Percentiles rank a stretch among this genome's conserved stretches.
phyloP scores from a whole-genome alignment of 1,284 basidiomycete genomes.

The Entoloma clypeatum region DNA sequence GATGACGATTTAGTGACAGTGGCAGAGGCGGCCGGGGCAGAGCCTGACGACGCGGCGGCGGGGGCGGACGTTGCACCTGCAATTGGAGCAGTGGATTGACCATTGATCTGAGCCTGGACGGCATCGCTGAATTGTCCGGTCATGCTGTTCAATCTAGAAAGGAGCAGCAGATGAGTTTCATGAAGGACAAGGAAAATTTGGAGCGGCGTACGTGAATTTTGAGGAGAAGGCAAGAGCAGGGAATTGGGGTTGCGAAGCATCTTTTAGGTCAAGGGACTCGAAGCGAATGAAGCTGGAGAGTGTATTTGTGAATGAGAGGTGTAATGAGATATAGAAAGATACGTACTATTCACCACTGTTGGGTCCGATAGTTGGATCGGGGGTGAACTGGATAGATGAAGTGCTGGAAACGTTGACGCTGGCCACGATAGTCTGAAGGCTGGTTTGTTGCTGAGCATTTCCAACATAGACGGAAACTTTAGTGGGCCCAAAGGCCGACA shows the following conservation, averaged over 20 bases:
- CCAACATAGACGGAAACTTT: slow-evolving; percentile 70
- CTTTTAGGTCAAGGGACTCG: slow-evolving; percentile 53
- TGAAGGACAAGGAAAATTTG: background rate
- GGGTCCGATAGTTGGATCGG: slow-evolving; percentile 59
- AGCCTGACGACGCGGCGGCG: slow-evolving; percentile 16
- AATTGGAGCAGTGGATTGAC: slow-evolving; percentile 54
- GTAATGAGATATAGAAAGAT: background rate
- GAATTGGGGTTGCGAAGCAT: slow-evolving; percentile 48
- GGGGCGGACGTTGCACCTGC: slow-evolving; percentile 29
- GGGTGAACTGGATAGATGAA: slow-evolving; percentile 51
- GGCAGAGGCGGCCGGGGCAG: slow-evolving; percentile 21
- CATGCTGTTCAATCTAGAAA: slow-evolving; percentile 51
- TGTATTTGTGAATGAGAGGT: slow-evolving; percentile 10
- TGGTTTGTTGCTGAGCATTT: slow-evolving; percentile 57
- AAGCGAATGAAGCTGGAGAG: slow-evolving; percentile 67
- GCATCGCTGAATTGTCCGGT: slow-evolving; percentile 56
- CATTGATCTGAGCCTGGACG: slow-evolving; percentile 53
- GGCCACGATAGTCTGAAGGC: slow-evolving; percentile 58
- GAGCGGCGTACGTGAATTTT: slow-evolving; percentile 57
- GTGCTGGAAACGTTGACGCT: slow-evolving; percentile 60
- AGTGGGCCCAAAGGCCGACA: slow-evolving; percentile 56
- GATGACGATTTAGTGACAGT: slow-evolving; percentile 19
- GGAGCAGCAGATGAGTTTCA: slow-evolving; percentile 2
- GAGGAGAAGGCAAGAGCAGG: slow-evolving; percentile 77
- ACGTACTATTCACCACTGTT: slow-evolving; percentile 58